These are phyloP conservation scores for Rutstroemia sp. DNA, from an alignment of 2,329 filamentous ascomycete species.

Conservation along the genomic window DNA sequence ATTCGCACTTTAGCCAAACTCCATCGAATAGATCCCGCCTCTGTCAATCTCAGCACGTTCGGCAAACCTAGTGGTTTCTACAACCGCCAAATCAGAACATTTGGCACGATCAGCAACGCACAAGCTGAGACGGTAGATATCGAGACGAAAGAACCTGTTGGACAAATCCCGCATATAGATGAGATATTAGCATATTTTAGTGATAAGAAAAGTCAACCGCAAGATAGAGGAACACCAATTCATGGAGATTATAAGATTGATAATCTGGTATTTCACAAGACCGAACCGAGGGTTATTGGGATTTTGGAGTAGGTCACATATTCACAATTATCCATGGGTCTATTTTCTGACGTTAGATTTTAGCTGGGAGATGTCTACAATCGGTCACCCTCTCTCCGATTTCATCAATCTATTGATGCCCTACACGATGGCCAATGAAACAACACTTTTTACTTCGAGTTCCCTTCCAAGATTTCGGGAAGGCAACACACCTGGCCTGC, in stretches of 20 bases:
- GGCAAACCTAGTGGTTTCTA: slow-evolving; percentile 76
- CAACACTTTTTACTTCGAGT: slow-evolving; percentile 22
- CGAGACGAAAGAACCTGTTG: slow-evolving; percentile 70
- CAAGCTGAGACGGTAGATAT: slow-evolving; percentile 71
- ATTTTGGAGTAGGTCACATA: slow-evolving; percentile 64
- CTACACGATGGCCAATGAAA: slow-evolving; percentile 29
- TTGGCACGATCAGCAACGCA: slow-evolving; percentile 66
- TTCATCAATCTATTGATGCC: slow-evolving; percentile 68
- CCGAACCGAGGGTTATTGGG: slow-evolving; percentile 79
- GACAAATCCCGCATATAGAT: slow-evolving; percentile 74
- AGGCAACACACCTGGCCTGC: slow-evolving; percentile 45
- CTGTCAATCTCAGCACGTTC: slow-evolving; percentile 63
- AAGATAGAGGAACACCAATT: slow-evolving; percentile 71
- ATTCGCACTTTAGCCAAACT: slow-evolving; percentile 77
- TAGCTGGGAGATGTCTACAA: slow-evolving; percentile 94
- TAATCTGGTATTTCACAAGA: slow-evolving; percentile 84
- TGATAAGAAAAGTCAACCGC: slow-evolving; percentile 61
- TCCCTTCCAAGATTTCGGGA: slow-evolving; percentile 32
- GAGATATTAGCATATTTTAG: slow-evolving; percentile 75
- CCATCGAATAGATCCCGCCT: slow-evolving; percentile 62
- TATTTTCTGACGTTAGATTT: background rate
- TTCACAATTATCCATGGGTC: background rate
- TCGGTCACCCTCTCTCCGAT: slow-evolving; percentile 92
- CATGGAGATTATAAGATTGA: slow-evolving; percentile 98
- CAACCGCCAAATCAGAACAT: slow-evolving; percentile 75